Conservation (phyloP, 2,329 filamentous ascomycete species). For the Colletotrichum cuscutae region DNA sequence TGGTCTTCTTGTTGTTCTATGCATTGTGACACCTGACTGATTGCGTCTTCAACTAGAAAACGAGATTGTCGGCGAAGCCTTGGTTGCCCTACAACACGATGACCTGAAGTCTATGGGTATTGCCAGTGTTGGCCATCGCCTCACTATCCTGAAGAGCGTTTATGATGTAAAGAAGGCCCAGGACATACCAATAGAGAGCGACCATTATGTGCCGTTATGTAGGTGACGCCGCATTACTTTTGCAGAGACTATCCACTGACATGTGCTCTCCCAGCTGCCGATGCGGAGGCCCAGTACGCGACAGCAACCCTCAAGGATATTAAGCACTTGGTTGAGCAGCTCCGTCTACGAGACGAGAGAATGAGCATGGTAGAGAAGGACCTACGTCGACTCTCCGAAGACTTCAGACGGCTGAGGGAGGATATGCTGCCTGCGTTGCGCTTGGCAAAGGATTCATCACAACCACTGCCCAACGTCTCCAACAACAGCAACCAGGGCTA, state of each 20-base stretch:
- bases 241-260: constrained; percentile 5
- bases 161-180: constrained; percentile 97
- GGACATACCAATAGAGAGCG: constrained; percentile 88
- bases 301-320: constrained; percentile 94
- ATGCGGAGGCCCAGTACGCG: constrained; percentile 85
- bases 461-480: constrained; percentile 68
- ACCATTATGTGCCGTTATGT: constrained; percentile 95
- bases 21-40: background rate
- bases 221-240: constrained; percentile 51
- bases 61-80: constrained; percentile 90
- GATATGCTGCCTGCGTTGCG: constrained; percentile 92
- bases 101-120: constrained; percentile 97
- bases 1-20: background rate
- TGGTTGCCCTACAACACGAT: constrained; percentile 89
- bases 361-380: constrained; percentile 87
- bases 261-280: constrained; percentile 73
- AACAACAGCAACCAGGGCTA: constrained; percentile 53
- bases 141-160: constrained; percentile 94
- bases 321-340: constrained; percentile 87
- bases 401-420: constrained; percentile 88
- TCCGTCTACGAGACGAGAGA: constrained; percentile 89
- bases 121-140: constrained; percentile 88
- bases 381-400: constrained; percentile 83
- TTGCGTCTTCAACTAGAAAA: constrained; percentile 71
- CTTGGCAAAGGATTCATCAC: constrained; percentile 89